Conservation (phyloP, 2,329 filamentous ascomycete species). For the Curvularia spicifera region DNA sequence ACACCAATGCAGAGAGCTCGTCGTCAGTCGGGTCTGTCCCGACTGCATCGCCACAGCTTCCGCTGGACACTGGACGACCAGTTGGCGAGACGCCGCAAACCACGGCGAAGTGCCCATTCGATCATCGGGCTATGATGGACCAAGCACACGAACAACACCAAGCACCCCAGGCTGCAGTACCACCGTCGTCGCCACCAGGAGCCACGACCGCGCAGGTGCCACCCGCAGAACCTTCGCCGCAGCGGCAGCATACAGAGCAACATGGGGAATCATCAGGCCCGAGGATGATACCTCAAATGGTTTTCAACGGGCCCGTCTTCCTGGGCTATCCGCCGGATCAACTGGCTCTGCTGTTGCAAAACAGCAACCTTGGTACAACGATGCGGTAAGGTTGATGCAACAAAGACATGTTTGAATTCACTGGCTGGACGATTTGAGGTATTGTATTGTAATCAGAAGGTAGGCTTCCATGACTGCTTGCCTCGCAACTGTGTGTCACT, state of each 20-base stretch:
- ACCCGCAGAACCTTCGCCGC: slow-evolving; percentile 13
- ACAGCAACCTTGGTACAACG: slow-evolving; percentile 44
- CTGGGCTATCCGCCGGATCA: slow-evolving; percentile 72
- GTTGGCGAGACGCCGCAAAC: slow-evolving; percentile 38
- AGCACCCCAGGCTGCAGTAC: slow-evolving; percentile 13
- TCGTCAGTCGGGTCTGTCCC: slow-evolving; percentile 50
- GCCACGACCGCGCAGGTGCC: slow-evolving; percentile 21
- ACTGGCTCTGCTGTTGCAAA: slow-evolving; percentile 43
- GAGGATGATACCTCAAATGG: slow-evolving; percentile 66
- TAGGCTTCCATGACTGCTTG: slow-evolving; percentile 29
- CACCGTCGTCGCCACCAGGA: slow-evolving; percentile 22
- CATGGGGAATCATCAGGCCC: slow-evolving; percentile 22
- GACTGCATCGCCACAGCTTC: slow-evolving; percentile 58
- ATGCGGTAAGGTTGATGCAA: slow-evolving; percentile 28
- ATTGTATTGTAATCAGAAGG: slow-evolving; percentile 37
- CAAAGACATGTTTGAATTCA: slow-evolving; percentile 16
- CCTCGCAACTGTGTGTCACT: slow-evolving; percentile 11
- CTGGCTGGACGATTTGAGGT: slow-evolving; percentile 25
- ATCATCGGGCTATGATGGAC: slow-evolving; percentile 38
- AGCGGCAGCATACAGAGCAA: slow-evolving; percentile 13
- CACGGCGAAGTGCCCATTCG: slow-evolving; percentile 46
- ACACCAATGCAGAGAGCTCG: slow-evolving; percentile 49
- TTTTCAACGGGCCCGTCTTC: slow-evolving; percentile 93
- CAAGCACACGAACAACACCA: slow-evolving; percentile 20
- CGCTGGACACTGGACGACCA: slow-evolving; percentile 52